These are phyloP conservation scores for Aspergillus cejpii DNA, from an alignment of 2,329 filamentous ascomycete species.

Conservation along the genomic window DNA sequence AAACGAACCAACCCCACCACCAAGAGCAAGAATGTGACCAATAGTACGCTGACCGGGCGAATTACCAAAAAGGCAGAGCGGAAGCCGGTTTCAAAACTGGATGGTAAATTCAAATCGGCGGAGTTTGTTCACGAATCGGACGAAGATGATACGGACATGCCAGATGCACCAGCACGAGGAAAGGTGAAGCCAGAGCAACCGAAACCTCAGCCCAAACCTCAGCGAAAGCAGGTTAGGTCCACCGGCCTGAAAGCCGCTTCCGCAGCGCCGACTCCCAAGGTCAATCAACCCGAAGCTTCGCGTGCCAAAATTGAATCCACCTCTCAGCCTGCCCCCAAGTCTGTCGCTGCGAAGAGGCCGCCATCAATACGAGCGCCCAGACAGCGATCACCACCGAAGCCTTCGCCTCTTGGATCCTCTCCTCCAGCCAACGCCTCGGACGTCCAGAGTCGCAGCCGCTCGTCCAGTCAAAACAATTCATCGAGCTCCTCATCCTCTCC, in stretches of 20 bases:
- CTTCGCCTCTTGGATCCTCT: constrained; percentile 56
- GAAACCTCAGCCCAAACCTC: constrained; percentile 16
- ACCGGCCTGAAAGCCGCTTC: constrained; percentile 16
- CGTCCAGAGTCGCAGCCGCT: constrained; percentile 42
- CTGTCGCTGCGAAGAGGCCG: constrained; percentile 32
- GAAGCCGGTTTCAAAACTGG: constrained; percentile 33
- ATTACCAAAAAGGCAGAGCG: constrained; percentile 43
- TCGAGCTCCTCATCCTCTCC: constrained; percentile 45
- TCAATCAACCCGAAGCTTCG: constrained; percentile 19
- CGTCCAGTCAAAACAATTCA: constrained; percentile 38
- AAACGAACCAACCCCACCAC: constrained; percentile 38
- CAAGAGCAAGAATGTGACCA: constrained; percentile 47
- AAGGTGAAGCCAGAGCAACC: constrained; percentile 15
- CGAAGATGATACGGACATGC: constrained; percentile 42
- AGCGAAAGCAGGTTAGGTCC: constrained; percentile 16
- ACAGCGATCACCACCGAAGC: constrained; percentile 50
- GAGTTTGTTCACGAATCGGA: constrained; percentile 51
- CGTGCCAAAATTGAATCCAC: constrained; percentile 21
- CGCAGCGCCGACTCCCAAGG: constrained; percentile 22
- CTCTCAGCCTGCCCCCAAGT: constrained; percentile 23
- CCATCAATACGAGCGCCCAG: constrained; percentile 39
- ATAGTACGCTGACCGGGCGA: constrained; percentile 41
- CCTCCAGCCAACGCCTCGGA: constrained; percentile 57
- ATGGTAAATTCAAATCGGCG: constrained; percentile 47
- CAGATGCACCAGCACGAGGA: constrained; percentile 25